A percentile compares a stretch with the other conserved stretches of the same genome.
phyloP scores from a whole-genome alignment of 2,329 filamentous ascomycete genomes.

The Cryphonectria naterciae region DNA sequence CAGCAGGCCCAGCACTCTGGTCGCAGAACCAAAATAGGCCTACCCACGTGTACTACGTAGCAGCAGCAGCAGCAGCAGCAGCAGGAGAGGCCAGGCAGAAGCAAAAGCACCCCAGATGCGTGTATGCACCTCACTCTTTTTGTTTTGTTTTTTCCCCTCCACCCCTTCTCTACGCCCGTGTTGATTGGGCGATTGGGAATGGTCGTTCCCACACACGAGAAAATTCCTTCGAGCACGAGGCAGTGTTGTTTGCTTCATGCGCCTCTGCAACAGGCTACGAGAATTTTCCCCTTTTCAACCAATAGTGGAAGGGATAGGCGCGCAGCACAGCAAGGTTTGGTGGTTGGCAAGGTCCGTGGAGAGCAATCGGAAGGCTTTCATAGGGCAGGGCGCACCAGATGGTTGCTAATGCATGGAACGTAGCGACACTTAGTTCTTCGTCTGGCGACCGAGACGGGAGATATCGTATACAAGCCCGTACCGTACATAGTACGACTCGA shows the following conservation, averaged over 20 bases:
- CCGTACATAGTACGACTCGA: neutral
- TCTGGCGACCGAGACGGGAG: neutral
- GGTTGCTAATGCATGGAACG: conserved; percentile 26
- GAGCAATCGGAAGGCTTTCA: conserved; percentile 1
- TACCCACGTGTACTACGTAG: neutral
- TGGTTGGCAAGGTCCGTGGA: conserved; percentile 5
- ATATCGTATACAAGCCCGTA: conserved; percentile 6
- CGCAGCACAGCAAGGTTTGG: neutral
- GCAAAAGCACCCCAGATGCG: neutral
- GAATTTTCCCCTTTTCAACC: neutral
- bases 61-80: neutral
- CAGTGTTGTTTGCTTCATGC: neutral
- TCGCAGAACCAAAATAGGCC: conserved; percentile 9
- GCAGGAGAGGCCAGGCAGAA: neutral
- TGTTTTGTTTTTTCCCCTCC: neutral
- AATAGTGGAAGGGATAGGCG: neutral
- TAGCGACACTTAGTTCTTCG: conserved; percentile 16
- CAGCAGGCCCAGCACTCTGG: conserved; percentile 1
- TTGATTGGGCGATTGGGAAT: neutral
- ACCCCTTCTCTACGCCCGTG: neutral
- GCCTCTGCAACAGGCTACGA: neutral
- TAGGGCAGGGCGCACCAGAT: conserved; percentile 1
- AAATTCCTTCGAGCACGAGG: neutral
- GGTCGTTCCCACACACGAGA: neutral
- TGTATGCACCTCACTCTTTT: neutral